A percentile compares a stretch with the other conserved stretches of the same genome.
Evolutionary conservation across 495 filamentous ascomycete species (phyloP).

Genomic region (Tuber microsphaerosporum): DNA sequence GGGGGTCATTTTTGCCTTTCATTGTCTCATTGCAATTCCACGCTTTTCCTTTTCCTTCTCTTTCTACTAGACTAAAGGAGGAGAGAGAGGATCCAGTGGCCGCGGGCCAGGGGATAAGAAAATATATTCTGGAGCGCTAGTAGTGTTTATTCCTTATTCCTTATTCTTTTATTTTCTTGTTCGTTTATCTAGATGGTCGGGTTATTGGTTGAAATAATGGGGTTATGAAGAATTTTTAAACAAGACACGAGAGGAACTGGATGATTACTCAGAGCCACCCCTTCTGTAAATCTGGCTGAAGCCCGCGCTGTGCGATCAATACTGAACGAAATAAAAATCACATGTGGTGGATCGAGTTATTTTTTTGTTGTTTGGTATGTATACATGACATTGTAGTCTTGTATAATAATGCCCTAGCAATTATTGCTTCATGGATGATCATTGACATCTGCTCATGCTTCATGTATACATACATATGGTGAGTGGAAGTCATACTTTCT

Average conservation of each 20-base stretch:
- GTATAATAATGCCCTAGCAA: neutral
- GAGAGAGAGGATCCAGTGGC: neutral
- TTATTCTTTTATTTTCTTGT: conserved; percentile 11
- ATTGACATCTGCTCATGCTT: neutral
- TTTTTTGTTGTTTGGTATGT: too few species aligned
- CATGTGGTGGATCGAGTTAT: neutral
- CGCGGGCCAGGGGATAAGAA: conserved; percentile 9
- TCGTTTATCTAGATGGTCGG: conserved; percentile 7
- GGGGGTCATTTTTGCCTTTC: conserved; percentile 26
- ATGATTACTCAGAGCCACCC: neutral
- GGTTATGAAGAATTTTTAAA: neutral
- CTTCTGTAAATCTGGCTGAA: neutral
- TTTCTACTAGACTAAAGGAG: neutral
- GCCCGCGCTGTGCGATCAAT: neutral
- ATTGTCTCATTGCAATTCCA: conserved; percentile 19
- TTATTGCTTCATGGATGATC: neutral
- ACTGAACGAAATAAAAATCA: neutral
- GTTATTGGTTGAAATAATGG: neutral
- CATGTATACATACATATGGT: neutral
- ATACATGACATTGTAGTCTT: too few species aligned
- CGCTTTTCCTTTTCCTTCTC: conserved; percentile 20
- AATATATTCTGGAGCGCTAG: conserved; percentile 13
- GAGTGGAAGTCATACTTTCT: neutral
- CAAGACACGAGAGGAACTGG: neutral
- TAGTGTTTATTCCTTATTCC: conserved; percentile 15